These are phyloP conservation scores for Zymoseptoria passerinii DNA, from an alignment of 2,329 filamentous ascomycete genomes.

Conservation along the genomic window DNA sequence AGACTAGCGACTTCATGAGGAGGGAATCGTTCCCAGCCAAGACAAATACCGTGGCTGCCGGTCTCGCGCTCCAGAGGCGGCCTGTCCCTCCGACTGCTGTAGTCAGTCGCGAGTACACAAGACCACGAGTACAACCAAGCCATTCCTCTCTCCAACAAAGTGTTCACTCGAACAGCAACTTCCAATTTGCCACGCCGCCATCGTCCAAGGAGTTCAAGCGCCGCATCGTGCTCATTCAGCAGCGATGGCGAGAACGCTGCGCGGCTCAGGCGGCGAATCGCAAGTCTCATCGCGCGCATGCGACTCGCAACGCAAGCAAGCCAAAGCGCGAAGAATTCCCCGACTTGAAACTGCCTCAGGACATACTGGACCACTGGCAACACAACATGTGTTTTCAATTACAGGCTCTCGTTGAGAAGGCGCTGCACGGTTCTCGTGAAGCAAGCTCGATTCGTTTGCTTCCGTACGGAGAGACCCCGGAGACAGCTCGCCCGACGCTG, in stretches of 20 bases:
- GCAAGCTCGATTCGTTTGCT: conserved; percentile 72
- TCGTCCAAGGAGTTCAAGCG: conserved; percentile 30
- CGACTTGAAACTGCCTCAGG: conserved; percentile 47
- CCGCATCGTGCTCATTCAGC: conserved; percentile 28
- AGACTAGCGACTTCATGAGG: conserved; percentile 9
- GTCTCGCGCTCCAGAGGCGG: neutral
- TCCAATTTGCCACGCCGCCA: conserved; percentile 9
- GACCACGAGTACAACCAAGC: conserved; percentile 1
- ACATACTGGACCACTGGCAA: conserved; percentile 65
- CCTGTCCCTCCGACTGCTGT: conserved; percentile 3
- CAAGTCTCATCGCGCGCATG: neutral
- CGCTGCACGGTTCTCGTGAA: conserved; percentile 65
- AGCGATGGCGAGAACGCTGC: conserved; percentile 25
- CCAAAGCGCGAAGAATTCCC: conserved; percentile 23
- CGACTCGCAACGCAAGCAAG: conserved; percentile 6
- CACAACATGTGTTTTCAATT: conserved; percentile 62
- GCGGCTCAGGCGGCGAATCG: conserved; percentile 9
- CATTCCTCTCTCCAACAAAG: conserved; percentile 3
- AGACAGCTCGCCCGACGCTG: conserved; percentile 62
- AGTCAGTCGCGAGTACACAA: neutral
- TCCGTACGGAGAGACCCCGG: conserved; percentile 60
- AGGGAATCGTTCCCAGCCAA: conserved; percentile 1
- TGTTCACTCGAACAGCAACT: conserved; percentile 1
- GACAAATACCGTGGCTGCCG: neutral
- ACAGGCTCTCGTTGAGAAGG: conserved; percentile 60